Conservation (phyloP, 176 grass and related monocot species). For the Eragrostis nindensis region DNA sequence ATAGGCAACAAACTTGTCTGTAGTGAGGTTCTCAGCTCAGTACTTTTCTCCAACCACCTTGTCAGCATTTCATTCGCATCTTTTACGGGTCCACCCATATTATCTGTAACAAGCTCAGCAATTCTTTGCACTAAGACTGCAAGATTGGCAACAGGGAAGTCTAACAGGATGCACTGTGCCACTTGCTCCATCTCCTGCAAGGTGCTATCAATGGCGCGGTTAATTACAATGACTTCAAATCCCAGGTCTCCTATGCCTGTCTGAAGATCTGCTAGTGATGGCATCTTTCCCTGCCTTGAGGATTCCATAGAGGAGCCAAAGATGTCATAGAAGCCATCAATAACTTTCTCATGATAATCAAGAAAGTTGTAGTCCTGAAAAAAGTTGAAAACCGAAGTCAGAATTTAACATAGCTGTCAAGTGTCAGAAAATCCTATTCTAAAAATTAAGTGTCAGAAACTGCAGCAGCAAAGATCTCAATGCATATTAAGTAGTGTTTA, state of each 20-base stretch:
- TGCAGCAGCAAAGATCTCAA: neutral
- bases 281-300: conserved; percentile 77
- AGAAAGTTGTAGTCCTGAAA: conserved; percentile 92
- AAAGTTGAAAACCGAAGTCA: conserved; percentile 27
- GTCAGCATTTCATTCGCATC: conserved; percentile 85
- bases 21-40: conserved; percentile 77
- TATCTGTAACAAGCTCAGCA: conserved; percentile 90
- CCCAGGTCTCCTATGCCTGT: conserved; percentile 91
- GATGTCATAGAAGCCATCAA: conserved; percentile 99
- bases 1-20: conserved; percentile 96
- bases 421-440: neutral
- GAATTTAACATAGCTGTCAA: conserved; percentile 28
- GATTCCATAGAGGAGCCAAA: conserved; percentile 67
- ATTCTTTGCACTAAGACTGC: conserved; percentile 86
- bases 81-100: conserved; percentile 95
- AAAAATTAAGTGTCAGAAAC: neutral
- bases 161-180: conserved; percentile 86
- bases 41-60: conserved; percentile 89
- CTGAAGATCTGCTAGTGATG: conserved; percentile 88
- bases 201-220: conserved; percentile 78
- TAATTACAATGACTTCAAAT: conserved; percentile 98
- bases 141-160: conserved; percentile 75
- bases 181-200: conserved; percentile 94
- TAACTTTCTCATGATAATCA: conserved; percentile 94
- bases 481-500: neutral